Evolutionary conservation across 129 eudicot species (phyloP).

Genomic region (Oenanthe sinensis): DNA sequence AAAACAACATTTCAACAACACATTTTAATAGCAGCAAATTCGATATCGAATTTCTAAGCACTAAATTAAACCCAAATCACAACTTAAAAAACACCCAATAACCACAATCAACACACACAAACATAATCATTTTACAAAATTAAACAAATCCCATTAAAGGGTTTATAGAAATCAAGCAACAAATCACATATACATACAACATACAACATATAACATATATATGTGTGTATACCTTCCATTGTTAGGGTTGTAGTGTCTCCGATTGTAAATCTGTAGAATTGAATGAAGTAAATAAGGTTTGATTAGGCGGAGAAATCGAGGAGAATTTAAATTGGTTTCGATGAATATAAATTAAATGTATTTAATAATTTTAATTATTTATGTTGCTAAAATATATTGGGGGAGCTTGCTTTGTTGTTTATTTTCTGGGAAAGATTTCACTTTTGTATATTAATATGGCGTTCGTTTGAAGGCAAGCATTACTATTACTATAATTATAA

Average conservation of each 20-base stretch:
- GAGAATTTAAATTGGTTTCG: too few relatives aligned
- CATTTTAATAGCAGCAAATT: not conserved
- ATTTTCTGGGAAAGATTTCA: not conserved
- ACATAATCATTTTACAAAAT: not conserved
- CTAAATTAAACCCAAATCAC: not conserved
- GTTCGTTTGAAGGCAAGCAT: not conserved
- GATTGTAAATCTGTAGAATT: not conserved
- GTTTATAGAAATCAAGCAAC: not conserved
- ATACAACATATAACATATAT: not conserved
- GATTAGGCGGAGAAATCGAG: not conserved
- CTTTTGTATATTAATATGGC: not conserved
- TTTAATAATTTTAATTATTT: too few relatives aligned
- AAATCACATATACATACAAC: not conserved
- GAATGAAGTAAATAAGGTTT: not conserved
- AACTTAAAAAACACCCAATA: too few relatives aligned
- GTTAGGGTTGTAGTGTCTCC: not conserved
- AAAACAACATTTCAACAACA: not conserved
- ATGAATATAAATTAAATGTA: too few relatives aligned
- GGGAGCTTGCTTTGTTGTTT: not conserved
- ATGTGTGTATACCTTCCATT: not conserved
- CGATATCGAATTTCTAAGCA: not conserved
- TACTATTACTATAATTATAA: too few relatives aligned
- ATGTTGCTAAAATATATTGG: too few relatives aligned
- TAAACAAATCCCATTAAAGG: not conserved
- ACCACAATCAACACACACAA: not conserved